These are phyloP conservation scores for Apiospora kogelbergensis DNA, from an alignment of 2,329 filamentous ascomycete species.

Conservation along the genomic window DNA sequence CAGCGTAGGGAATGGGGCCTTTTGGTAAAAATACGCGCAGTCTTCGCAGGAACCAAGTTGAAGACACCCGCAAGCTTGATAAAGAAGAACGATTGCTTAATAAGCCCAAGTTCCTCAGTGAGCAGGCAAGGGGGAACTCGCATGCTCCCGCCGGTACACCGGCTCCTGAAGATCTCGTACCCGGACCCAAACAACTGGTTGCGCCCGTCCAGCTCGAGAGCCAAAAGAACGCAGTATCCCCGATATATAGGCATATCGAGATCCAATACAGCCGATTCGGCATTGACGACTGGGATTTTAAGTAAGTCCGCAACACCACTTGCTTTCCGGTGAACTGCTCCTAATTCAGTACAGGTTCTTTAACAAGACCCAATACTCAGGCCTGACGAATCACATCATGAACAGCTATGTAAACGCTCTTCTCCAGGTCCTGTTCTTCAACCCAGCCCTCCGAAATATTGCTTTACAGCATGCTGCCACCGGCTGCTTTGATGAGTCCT, in stretches of 20 bases:
- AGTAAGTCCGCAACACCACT: constrained; percentile 48
- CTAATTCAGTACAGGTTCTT: constrained; percentile 64
- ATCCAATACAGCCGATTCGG: constrained; percentile 99
- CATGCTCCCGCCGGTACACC: constrained; percentile 43
- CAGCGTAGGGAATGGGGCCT: constrained; percentile 73
- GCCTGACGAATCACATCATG: constrained; percentile 91
- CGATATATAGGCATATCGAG: constrained; percentile 90
- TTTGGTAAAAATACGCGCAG: constrained; percentile 77
- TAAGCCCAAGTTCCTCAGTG: constrained; percentile 90
- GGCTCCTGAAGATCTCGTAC: constrained; percentile 41
- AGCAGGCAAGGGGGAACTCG: constrained; percentile 75
- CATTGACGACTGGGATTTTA: constrained; percentile 99
- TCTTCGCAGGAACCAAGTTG: constrained; percentile 76
- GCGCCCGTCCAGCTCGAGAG: constrained; percentile 71
- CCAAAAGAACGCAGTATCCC: constrained; percentile 77
- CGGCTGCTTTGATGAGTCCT: constrained; percentile 77
- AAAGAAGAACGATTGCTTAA: constrained; percentile 61
- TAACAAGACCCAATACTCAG: constrained; percentile 89
- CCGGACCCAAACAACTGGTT: constrained; percentile 64
- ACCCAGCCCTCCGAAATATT: constrained; percentile 81
- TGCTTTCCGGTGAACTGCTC: not conserved
- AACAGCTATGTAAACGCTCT: constrained; percentile 96
- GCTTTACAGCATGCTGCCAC: constrained; percentile 87
- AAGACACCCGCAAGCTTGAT: constrained; percentile 63
- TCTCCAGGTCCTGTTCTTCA: constrained; percentile 88